Conservation (phyloP, 2,329 filamentous ascomycete genomes). For the Ophiostoma himal-ulmi region DNA sequence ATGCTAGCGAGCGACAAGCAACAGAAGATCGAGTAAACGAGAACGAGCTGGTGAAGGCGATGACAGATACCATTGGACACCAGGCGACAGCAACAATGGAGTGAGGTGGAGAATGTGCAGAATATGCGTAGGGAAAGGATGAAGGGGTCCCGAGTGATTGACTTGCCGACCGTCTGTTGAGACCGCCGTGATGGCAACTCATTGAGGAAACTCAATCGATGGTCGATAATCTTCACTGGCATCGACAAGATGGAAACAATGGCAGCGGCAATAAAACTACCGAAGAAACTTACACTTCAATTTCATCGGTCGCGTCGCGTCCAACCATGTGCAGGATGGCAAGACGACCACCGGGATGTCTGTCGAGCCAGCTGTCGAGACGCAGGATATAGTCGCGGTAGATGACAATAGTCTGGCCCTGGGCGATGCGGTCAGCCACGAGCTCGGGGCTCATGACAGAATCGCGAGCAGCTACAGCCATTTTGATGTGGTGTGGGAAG, state of each 20-base stretch:
- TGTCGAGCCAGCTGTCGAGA: slow-evolving; percentile 53
- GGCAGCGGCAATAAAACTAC: neutral
- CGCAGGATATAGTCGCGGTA: slow-evolving; percentile 49
- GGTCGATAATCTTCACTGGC: neutral
- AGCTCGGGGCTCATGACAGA: slow-evolving; percentile 40
- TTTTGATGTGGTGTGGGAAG: neutral
- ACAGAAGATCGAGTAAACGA: neutral
- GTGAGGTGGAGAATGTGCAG: neutral
- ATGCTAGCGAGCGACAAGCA: neutral
- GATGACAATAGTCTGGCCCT: slow-evolving; percentile 52
- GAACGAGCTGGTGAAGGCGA: neutral
- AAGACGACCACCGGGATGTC: slow-evolving; percentile 54
- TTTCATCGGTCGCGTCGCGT: slow-evolving; percentile 54
- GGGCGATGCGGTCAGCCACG: slow-evolving; percentile 48
- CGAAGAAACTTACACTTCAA: slow-evolving; percentile 45
- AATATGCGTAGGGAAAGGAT: neutral
- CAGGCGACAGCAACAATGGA: neutral
- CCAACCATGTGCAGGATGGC: slow-evolving; percentile 58
- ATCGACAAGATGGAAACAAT: neutral
- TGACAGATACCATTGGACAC: neutral
- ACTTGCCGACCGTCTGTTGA: too few species aligned
- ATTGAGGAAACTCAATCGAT: too few species aligned
- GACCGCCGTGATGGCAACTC: too few species aligned
- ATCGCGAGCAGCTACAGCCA: slow-evolving; percentile 33
- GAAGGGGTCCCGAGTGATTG: too few species aligned